A percentile compares a stretch with the other conserved stretches of the same genome.
phyloP scores from a whole-genome alignment of 768 basidiomycete species.

The Sarcomyxa edulis region DNA sequence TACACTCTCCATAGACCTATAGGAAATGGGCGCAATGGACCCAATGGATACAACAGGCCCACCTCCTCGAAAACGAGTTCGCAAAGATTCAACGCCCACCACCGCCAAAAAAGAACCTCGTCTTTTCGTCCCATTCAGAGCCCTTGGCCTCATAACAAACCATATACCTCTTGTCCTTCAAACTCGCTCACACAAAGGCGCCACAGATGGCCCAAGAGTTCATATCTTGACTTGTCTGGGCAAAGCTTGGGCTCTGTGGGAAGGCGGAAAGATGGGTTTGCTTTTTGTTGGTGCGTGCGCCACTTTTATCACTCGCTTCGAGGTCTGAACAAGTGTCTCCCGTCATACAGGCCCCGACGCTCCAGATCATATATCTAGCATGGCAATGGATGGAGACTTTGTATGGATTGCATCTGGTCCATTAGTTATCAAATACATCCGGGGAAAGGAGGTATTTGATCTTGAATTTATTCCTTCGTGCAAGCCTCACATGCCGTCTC shows the following conservation, averaged over 20 bases:
- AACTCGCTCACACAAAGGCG: slow-evolving; percentile 78
- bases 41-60: slow-evolving; percentile 17
- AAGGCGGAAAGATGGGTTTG: slow-evolving; percentile 87
- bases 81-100: slow-evolving; percentile 25
- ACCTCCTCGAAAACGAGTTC: slow-evolving; percentile 49
- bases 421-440: slow-evolving; percentile 68
- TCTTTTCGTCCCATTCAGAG: slow-evolving; percentile 91
- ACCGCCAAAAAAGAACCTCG: slow-evolving; percentile 29
- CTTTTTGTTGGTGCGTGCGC: slow-evolving; percentile 84
- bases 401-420: slow-evolving; percentile 77
- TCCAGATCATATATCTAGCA: slow-evolving; percentile 61
- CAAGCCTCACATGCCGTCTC: slow-evolving; percentile 7
- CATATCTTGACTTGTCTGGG: slow-evolving; percentile 87
- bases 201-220: slow-evolving; percentile 76
- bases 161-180: slow-evolving; percentile 86
- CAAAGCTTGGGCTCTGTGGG: slow-evolving; percentile 92
- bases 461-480: background rate
- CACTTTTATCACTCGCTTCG: slow-evolving; percentile 3
- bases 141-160: slow-evolving; percentile 92
- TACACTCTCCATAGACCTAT: too few species aligned
- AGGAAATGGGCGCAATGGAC: slow-evolving; percentile 10
- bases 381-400: slow-evolving; percentile 81
- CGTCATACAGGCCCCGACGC: slow-evolving; percentile 73
- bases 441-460: slow-evolving; percentile 76
- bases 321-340: background rate